A percentile compares a stretch with the other conserved stretches of the same genome.
Evolutionary conservation across 2,329 filamentous ascomycete genomes (phyloP).

Genomic region (Cladosporium colombiae): DNA sequence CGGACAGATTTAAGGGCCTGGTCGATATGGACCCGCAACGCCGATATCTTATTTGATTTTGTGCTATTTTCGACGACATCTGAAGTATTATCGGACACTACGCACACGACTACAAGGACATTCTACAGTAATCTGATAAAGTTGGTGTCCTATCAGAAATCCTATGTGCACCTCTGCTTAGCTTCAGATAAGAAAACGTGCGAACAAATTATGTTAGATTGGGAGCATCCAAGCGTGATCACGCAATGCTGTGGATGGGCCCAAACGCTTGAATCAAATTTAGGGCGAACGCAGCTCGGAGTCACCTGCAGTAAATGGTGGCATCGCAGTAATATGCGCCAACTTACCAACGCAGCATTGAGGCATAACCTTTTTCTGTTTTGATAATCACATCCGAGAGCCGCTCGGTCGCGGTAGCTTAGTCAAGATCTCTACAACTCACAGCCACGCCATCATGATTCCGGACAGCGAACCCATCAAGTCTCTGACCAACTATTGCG

Average conservation of each 20-base stretch:
- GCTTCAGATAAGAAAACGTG: neutral
- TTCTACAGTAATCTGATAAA: neutral
- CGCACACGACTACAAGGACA: neutral
- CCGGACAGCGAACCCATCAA: neutral
- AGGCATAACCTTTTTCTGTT: neutral
- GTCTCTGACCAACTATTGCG: slow-evolving; percentile 8
- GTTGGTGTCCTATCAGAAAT: neutral
- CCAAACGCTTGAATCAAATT: neutral
- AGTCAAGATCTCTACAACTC: neutral
- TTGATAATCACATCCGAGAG: neutral
- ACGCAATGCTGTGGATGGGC: neutral
- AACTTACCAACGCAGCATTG: neutral
- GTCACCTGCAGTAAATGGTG: neutral
- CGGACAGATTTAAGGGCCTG: no score
- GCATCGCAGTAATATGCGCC: neutral
- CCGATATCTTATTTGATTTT: neutral
- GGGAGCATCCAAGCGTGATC: neutral
- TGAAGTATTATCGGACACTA: neutral
- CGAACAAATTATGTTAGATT: neutral
- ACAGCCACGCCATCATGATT: neutral
- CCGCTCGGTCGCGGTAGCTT: neutral
- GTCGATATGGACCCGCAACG: neutral
- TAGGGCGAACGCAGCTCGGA: neutral
- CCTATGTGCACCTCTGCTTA: neutral
- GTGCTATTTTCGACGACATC: neutral